phyloP scores from a whole-genome alignment of 78 protist genomes.

The Acrasis kona region DNA sequence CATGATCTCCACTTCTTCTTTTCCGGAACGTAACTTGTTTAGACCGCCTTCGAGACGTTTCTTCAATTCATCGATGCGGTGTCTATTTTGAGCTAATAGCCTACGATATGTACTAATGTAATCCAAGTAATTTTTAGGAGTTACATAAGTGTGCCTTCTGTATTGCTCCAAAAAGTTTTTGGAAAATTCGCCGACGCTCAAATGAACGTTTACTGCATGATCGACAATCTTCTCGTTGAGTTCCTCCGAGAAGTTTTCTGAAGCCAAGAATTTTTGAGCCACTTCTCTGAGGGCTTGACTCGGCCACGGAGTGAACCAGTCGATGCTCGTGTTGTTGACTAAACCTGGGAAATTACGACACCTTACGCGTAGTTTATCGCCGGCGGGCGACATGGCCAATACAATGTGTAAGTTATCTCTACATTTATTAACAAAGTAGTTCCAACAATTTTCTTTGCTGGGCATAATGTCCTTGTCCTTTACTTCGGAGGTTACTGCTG shows the following conservation, averaged over 20 bases:
- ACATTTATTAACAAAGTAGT: conserved; percentile 55
- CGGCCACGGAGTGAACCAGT: conserved; percentile 86
- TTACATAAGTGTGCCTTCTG: conserved; percentile 64
- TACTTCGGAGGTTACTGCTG: conserved; percentile 36
- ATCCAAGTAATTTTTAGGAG: conserved; percentile 90
- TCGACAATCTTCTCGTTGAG: conserved; percentile 10
- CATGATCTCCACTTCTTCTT: conserved; percentile 16
- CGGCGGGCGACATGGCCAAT: conserved; percentile 73
- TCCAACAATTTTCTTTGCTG: conserved; percentile 60
- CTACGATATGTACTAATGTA: conserved; percentile 46
- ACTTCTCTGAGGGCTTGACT: conserved; percentile 66
- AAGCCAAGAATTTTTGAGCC: conserved; percentile 8
- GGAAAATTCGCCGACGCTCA: neutral
- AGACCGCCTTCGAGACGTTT: conserved; percentile 57
- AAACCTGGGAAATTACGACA: conserved; percentile 85
- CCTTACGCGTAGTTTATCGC: conserved; percentile 64
- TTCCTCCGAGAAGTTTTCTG: conserved; percentile 4
- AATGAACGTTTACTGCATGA: conserved; percentile 68
- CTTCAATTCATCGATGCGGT: neutral
- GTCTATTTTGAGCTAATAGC: conserved; percentile 37
- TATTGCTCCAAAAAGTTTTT: conserved; percentile 19
- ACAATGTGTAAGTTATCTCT: conserved; percentile 80
- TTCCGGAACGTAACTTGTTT: conserved; percentile 56
- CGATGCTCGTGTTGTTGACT: conserved; percentile 68
- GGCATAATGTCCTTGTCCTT: neutral